These are phyloP conservation scores for Vaccinium myrtillus DNA, from an alignment of 148 eudicot species.

Conservation along the genomic window DNA sequence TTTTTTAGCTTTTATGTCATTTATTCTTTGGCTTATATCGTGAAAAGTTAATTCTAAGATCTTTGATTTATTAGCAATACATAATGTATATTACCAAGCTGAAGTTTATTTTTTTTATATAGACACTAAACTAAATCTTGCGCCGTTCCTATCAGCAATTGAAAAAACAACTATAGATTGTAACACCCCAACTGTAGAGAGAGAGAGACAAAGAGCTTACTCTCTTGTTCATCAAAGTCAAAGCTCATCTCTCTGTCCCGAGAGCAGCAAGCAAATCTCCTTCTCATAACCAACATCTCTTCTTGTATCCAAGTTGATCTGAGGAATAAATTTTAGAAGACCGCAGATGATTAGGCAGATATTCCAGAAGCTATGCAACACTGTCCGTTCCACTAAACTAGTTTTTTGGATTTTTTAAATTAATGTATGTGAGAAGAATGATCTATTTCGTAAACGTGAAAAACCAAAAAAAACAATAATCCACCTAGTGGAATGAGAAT, in stretches of 20 bases:
- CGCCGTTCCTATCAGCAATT: background rate
- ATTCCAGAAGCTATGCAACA: background rate
- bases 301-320: background rate
- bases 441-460: too few species aligned
- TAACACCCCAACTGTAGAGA: background rate
- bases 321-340: background rate
- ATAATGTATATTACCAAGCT: background rate
- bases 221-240: conserved; percentile 82
- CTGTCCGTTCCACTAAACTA: too few species aligned
- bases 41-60: background rate
- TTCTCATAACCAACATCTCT: conserved; percentile 42
- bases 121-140: background rate
- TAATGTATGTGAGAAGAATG: too few species aligned
- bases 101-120: background rate
- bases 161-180: background rate
- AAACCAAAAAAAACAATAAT: too few species aligned
- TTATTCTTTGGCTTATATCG: background rate
- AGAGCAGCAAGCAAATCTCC: conserved; percentile 68
- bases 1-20: background rate
- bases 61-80: background rate
- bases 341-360: background rate
- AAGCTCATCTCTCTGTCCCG: conserved; percentile 69
- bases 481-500: background rate
- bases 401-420: too few species aligned
- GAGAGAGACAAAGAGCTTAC: conserved; percentile 38